phyloP scores from a whole-genome alignment of 1,284 basidiomycete species.

The Cronartium ribicola region DNA sequence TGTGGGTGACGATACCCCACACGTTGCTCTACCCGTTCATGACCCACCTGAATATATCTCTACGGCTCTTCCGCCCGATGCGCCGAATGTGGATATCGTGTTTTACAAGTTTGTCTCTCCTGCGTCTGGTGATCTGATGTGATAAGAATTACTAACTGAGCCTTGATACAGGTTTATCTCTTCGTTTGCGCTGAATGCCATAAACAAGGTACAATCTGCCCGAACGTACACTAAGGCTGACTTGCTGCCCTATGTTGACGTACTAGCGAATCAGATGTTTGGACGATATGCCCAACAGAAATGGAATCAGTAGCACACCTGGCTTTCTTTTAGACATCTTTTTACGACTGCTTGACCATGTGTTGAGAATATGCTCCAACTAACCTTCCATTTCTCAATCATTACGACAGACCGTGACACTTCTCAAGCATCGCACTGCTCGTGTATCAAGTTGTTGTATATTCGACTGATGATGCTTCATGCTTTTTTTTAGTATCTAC shows the following conservation, averaged over 20 bases:
- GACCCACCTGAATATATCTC: conserved; percentile 58
- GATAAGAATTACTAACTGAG: background rate
- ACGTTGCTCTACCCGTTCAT: conserved; percentile 61
- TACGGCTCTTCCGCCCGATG: conserved; percentile 20
- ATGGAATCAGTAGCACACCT: conserved; percentile 15
- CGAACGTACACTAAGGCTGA: conserved; percentile 13
- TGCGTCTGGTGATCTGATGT: background rate
- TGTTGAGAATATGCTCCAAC: no score
- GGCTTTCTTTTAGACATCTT: no score
- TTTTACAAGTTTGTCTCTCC: conserved; percentile 23
- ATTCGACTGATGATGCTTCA: no score
- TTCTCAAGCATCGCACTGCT: no score
- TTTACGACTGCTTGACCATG: no score
- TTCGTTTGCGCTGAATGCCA: conserved; percentile 18
- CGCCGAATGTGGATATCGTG: conserved; percentile 26
- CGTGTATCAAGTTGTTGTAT: no score
- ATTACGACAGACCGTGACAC: no score
- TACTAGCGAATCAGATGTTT: conserved; percentile 29
- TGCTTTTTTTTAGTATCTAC: no score
- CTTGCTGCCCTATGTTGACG: conserved; percentile 14
- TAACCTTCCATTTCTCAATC: no score
- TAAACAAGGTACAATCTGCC: conserved; percentile 14
- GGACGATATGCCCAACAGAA: conserved; percentile 31
- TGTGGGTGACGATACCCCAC: conserved; percentile 64
- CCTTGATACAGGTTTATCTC: conserved; percentile 19